Base-by-base conservation (phyloP, 2,329 filamentous ascomycete genomes). In the Monosporascus ibericus region DNA sequence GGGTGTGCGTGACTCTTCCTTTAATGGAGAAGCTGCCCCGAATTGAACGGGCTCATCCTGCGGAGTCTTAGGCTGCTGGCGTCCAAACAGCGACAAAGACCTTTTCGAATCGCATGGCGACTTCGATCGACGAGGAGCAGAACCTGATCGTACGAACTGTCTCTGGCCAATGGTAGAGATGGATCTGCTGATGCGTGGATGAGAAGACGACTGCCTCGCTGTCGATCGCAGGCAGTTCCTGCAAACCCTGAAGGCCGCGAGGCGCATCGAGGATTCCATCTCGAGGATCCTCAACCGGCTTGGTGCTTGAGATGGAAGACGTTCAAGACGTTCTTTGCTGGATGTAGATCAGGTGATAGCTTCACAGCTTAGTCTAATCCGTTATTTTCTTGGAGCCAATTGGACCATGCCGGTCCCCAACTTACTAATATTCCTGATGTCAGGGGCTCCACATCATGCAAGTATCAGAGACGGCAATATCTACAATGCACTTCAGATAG, bases 181-280 rank as follows among this genome's bases (percentile, higher is more conserved):
- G 17, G 61, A 48, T 50, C 58, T 59, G 18, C 55, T 50, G 37
- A 57, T 34, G 25, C 51, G 52, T 22, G 58, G 54, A 17, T 54
- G 57, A 48, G 58, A 44, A 38, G 57, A 50, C 38, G 55, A 55
- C 38, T 55, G 20, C 46, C n/a, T 51, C n/a, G 57, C 24, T 14
- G 59, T 51, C 14, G 61, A 52, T 27, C 55, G 58, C 38, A 64
- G 47, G 50, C 66, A 68, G 36, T 56, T 59, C 39, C 64, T 59
- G 55, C 65, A 68, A 52, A 63, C 58, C 50, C 53, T 58, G 15
- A 61, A 64, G 38, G 59, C 58, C 34, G 58, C 58, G 27, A 59
- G 63, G 39, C 64, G 61, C 50, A 64, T 60, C 25, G 63, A 49
- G 42, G 61, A 56, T 50, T 68, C 65, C 66, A 68, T 68, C 40